phyloP scores from a whole-genome alignment of 495 filamentous ascomycete genomes.

The Neurospora tetraspora region DNA sequence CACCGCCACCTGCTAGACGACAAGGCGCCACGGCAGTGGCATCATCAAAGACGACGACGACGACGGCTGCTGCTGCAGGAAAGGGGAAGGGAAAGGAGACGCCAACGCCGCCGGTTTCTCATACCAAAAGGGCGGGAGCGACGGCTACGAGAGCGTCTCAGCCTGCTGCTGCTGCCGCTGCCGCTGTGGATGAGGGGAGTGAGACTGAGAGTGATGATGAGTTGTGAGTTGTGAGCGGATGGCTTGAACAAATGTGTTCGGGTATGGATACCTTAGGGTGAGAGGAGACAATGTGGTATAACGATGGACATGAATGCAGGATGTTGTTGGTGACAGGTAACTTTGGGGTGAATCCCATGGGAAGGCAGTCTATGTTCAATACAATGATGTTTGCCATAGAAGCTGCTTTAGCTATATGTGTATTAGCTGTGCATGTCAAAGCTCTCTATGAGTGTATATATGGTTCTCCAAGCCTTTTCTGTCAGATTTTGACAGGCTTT shows the following conservation, averaged over 20 bases:
- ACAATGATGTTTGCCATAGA: not conserved
- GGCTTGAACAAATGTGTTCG: too few relatives aligned
- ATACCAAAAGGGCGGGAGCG: constrained; percentile 13
- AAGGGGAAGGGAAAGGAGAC: constrained; percentile 8
- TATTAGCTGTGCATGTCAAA: not conserved
- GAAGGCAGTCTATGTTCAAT: not conserved
- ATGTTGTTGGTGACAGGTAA: not conserved
- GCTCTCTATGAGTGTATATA: not conserved
- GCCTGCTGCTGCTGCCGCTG: not conserved
- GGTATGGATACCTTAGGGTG: too few relatives aligned
- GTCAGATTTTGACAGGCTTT: not conserved
- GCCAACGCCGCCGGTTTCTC: not conserved
- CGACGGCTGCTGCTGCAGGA: not conserved
- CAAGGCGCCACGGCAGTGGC: too few relatives aligned
- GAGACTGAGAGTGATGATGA: constrained; percentile 38
- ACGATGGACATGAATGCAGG: not conserved
- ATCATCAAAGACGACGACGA: not conserved
- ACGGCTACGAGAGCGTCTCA: constrained; percentile 11
- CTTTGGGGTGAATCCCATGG: not conserved
- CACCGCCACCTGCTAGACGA: too few relatives aligned
- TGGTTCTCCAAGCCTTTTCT: not conserved
- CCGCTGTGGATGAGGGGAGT: constrained; percentile 18
- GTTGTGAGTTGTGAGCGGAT: constrained; percentile 14
- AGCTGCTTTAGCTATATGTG: not conserved
- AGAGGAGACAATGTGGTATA: too few relatives aligned